Conservation (phyloP, 192 early-diverging fungal genomes). For the Funneliformis geosporum region DNA sequence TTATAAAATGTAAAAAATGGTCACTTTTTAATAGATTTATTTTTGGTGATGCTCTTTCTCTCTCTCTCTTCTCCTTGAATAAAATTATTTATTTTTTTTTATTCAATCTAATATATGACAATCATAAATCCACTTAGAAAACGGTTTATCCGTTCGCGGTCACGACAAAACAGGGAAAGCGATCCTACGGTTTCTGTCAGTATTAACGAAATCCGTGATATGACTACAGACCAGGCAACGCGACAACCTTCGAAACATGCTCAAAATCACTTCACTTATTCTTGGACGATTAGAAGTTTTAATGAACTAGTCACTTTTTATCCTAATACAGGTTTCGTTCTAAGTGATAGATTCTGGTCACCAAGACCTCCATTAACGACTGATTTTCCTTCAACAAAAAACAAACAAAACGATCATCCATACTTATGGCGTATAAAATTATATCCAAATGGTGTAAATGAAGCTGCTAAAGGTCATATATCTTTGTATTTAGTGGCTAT, state of each 20-base stretch:
- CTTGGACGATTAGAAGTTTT: constrained; percentile 30
- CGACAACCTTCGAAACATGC: constrained; percentile 31
- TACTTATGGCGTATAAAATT: constrained; percentile 30
- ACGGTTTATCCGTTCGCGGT: constrained; percentile 35
- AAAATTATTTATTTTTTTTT: neutral
- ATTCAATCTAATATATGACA: neutral
- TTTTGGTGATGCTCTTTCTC: no score
- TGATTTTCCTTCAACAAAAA: constrained; percentile 9
- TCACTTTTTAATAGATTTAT: no score
- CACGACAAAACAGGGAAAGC: constrained; percentile 32
- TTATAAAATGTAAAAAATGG: no score
- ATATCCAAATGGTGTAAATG: constrained; percentile 34
- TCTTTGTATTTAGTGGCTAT: constrained; percentile 34
- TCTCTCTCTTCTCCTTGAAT: neutral
- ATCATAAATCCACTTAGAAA: neutral
- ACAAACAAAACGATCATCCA: constrained; percentile 25
- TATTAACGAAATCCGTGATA: constrained; percentile 33
- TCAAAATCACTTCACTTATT: constrained; percentile 27
- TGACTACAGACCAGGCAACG: constrained; percentile 30
- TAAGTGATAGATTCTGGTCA: constrained; percentile 33
- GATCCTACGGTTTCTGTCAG: constrained; percentile 14
- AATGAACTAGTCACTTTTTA: constrained; percentile 34
- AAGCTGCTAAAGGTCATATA: constrained; percentile 29
- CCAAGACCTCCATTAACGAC: constrained; percentile 23
- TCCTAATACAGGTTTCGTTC: constrained; percentile 26